phyloP scores from a whole-genome alignment of 176 grass and related monocot species.

The Themeda triandra region DNA sequence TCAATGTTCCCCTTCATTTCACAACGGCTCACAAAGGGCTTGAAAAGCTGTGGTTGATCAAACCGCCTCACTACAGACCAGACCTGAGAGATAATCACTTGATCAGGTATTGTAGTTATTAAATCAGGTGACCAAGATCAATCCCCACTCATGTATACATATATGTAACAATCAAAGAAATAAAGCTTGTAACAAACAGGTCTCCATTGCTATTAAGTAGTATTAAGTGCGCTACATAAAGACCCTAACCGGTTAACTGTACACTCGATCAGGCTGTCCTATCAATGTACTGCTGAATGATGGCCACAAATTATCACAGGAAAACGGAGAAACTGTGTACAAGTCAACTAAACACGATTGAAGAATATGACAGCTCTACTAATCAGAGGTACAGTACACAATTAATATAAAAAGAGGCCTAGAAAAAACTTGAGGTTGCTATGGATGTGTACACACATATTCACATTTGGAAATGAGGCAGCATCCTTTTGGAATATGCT shows the following conservation, averaged over 20 bases:
- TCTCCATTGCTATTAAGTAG: background rate
- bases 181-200: background rate
- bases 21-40: slow-evolving; percentile 93
- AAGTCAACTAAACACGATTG: slow-evolving; percentile 11
- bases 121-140: background rate
- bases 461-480: slow-evolving; percentile 18
- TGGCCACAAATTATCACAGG: slow-evolving; percentile 25
- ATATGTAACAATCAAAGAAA: background rate
- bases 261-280: background rate
- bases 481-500: slow-evolving; percentile 37
- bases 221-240: background rate
- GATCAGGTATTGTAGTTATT: background rate
- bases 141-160: background rate
- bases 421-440: slow-evolving; percentile 2
- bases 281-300: slow-evolving; percentile 14
- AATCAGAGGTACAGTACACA: background rate
- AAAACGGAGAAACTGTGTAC: slow-evolving; percentile 6
- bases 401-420: slow-evolving; percentile 5
- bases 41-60: slow-evolving; percentile 95
- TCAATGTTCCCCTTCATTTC: slow-evolving; percentile 76
- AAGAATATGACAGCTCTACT: slow-evolving; percentile 32
- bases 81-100: slow-evolving; percentile 47
- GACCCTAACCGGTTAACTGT: background rate
- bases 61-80: slow-evolving; percentile 98
- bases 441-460: background rate